Conservation (phyloP, 345 rosid genomes). For the Moricandia moricandioides region DNA sequence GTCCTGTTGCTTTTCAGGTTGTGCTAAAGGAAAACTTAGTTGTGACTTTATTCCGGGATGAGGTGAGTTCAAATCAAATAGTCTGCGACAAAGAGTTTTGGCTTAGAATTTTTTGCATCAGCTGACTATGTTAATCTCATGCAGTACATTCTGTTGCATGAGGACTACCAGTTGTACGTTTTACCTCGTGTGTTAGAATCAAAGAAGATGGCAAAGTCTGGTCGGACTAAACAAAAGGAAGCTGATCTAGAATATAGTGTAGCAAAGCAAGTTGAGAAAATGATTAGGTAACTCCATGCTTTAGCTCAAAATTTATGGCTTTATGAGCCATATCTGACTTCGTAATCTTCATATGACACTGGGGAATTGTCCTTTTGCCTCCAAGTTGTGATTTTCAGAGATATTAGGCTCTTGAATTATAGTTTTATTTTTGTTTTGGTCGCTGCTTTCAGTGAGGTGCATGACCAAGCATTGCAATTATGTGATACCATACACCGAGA, state of each 20-base stretch:
- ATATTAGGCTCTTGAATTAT: slow-evolving; percentile 11
- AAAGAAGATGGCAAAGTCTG: slow-evolving; percentile 97
- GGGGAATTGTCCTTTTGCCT: neutral
- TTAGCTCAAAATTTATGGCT: neutral
- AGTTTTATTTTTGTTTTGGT: slow-evolving; percentile 26
- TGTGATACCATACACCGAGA: slow-evolving; percentile 85
- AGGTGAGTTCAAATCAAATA: slow-evolving; percentile 51
- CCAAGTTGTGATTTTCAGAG: neutral
- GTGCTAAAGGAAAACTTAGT: slow-evolving; percentile 92
- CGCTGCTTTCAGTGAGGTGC: slow-evolving; percentile 76
- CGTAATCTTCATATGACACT: slow-evolving; percentile 16
- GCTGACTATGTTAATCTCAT: slow-evolving; percentile 40
- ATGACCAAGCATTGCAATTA: slow-evolving; percentile 79
- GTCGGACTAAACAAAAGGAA: slow-evolving; percentile 91
- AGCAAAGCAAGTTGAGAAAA: slow-evolving; percentile 98
- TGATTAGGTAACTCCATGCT: slow-evolving; percentile 64
- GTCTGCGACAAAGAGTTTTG: slow-evolving; percentile 8
- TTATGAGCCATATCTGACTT: slow-evolving; percentile 12
- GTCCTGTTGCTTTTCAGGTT: slow-evolving; percentile 53
- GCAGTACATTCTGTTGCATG: slow-evolving; percentile 87
- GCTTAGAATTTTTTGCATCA: slow-evolving; percentile 9
- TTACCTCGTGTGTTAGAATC: slow-evolving; percentile 95
- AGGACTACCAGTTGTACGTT: slow-evolving; percentile 91
- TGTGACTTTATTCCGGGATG: slow-evolving; percentile 85
- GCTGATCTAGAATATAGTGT: slow-evolving; percentile 95